Conservation (phyloP, 2,329 filamentous ascomycete genomes). For the Teratosphaeriaceae sp. region DNA sequence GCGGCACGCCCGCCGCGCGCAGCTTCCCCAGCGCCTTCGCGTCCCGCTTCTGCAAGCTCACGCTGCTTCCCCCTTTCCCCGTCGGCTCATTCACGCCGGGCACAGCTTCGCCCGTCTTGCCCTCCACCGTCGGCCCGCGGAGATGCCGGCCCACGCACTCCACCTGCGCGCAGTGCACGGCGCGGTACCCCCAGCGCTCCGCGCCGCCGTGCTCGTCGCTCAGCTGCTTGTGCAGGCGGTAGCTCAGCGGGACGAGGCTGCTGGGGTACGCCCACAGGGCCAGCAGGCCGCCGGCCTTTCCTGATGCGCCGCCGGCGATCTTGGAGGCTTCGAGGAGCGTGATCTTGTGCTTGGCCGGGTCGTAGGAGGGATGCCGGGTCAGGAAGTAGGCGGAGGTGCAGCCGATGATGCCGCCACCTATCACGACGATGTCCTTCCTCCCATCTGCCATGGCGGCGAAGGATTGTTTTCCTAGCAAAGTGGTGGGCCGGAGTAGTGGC, state of each 20-base stretch:
- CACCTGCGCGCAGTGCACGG: slow-evolving; percentile 65
- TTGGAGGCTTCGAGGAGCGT: slow-evolving; percentile 80
- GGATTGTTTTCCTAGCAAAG: not conserved
- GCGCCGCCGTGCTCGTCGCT: slow-evolving; percentile 76
- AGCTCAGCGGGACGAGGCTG: slow-evolving; percentile 79
- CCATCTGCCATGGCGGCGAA: slow-evolving; percentile 20
- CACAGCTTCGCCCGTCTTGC: slow-evolving; percentile 12
- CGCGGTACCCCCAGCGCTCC: slow-evolving; percentile 79
- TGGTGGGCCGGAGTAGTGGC: not conserved
- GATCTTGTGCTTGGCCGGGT: slow-evolving; percentile 67
- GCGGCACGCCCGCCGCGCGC: slow-evolving; percentile 58
- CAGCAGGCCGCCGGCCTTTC: slow-evolving; percentile 87
- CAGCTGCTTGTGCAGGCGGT: slow-evolving; percentile 72
- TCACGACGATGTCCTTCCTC: slow-evolving; percentile 29
- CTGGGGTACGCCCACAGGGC: slow-evolving; percentile 87
- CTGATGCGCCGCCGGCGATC: slow-evolving; percentile 86
- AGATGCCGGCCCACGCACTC: slow-evolving; percentile 44
- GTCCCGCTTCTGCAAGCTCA: slow-evolving; percentile 51
- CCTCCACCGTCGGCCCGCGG: slow-evolving; percentile 16
- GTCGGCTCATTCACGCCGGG: slow-evolving; percentile 27
- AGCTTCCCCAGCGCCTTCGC: slow-evolving; percentile 45
- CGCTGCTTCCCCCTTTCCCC: slow-evolving; percentile 26
- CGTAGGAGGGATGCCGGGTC: slow-evolving; percentile 75
- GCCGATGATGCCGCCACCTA: slow-evolving; percentile 86
- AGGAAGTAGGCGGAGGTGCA: slow-evolving; percentile 87